Percentiles rank a stretch among this genome's conserved stretches.
phyloP scores from a whole-genome alignment of 768 basidiomycete genomes.

The Mycena sanguinolenta region DNA sequence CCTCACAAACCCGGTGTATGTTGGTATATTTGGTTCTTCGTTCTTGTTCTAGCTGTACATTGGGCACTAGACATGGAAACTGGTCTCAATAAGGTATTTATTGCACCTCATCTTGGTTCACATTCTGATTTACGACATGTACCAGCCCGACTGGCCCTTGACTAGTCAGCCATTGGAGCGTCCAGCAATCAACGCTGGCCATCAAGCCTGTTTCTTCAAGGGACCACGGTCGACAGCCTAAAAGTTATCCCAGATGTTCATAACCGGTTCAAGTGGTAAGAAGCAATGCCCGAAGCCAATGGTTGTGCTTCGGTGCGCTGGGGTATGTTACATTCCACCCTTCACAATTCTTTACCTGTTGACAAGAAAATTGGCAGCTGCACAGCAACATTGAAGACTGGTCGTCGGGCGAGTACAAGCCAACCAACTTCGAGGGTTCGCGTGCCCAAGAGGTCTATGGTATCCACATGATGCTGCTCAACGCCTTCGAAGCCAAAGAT shows the following conservation, averaged over 20 bases:
- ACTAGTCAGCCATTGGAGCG: not conserved
- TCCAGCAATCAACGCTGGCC: not conserved
- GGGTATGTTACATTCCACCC: too few species aligned
- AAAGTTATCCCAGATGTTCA: not conserved
- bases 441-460: conserved; percentile 3
- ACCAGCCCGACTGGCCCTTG: not conserved
- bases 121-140: too few species aligned
- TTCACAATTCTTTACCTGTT: too few species aligned
- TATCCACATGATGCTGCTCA: not conserved
- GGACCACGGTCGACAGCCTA: not conserved
- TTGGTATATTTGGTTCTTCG: too few species aligned
- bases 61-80: too few species aligned
- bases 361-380: conserved; percentile 3
- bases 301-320: not conserved
- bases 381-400: not conserved
- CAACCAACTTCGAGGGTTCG: not conserved
- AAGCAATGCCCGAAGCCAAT: not conserved
- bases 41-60: too few species aligned
- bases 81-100: too few species aligned
- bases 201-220: not conserved
- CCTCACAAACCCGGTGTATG: too few species aligned
- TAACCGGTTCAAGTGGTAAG: not conserved
- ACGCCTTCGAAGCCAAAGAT: not conserved
- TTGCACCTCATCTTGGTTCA: too few species aligned
- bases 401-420: not conserved